Conservation (phyloP, 208 protist genomes). For the Strigomonas galati region DNA sequence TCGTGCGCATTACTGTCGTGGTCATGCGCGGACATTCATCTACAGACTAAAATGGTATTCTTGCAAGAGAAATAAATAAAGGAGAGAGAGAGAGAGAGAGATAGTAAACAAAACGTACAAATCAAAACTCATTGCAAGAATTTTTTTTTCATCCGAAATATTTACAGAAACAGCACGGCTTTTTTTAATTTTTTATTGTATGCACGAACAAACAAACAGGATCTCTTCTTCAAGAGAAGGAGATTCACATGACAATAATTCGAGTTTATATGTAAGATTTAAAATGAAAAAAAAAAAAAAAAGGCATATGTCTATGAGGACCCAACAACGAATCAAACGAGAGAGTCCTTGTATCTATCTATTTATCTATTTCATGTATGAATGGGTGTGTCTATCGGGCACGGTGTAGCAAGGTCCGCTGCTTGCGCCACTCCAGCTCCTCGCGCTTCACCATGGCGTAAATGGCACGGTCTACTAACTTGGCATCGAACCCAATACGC, state of each 20-base stretch:
- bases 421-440: slow-evolving; percentile 88
- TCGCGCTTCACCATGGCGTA: slow-evolving; percentile 88
- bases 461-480: slow-evolving; percentile 81
- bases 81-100: slow-evolving; percentile 13
- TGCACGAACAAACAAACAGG: no score
- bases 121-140: neutral
- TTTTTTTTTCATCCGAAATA: neutral
- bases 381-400: slow-evolving; percentile 29
- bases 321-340: no score
- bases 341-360: no score
- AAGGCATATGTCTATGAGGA: no score
- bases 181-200: slow-evolving; percentile 3
- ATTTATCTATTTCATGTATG: neutral
- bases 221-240: no score
- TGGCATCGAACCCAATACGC: slow-evolving; percentile 81
- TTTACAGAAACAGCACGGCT: neutral
- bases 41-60: no score
- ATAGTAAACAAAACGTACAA: slow-evolving; percentile 4
- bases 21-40: no score
- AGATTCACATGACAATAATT: no score
- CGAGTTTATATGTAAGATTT: no score
- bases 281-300: no score
- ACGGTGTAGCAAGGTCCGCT: slow-evolving; percentile 78
- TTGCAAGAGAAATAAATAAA: no score
- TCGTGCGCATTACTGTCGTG: no score